Conservation (phyloP, 1,284 basidiomycete species). For the Filobasidium uniguttulatum region DNA sequence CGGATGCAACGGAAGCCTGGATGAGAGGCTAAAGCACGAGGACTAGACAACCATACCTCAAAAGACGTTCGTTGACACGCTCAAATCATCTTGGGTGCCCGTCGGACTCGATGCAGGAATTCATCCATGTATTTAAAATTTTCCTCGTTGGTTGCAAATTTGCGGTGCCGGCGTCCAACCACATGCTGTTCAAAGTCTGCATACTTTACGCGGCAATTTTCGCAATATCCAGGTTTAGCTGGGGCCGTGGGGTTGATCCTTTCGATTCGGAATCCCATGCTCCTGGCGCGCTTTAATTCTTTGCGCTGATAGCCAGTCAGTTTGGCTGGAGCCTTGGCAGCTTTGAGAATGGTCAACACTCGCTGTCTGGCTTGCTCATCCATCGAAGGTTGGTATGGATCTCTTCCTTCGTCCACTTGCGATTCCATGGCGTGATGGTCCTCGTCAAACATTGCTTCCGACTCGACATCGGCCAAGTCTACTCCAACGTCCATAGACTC, state of each 20-base stretch:
- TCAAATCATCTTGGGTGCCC: slow-evolving; percentile 36
- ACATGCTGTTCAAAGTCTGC: slow-evolving; percentile 85
- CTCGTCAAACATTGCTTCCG: not conserved
- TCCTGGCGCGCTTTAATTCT: slow-evolving; percentile 18
- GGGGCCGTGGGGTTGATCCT: slow-evolving; percentile 17
- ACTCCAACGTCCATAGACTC: not conserved
- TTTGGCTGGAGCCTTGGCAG: slow-evolving; percentile 8
- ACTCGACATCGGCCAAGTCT: not conserved
- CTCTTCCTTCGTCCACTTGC: too few species aligned
- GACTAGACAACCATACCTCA: too few species aligned
- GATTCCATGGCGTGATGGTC: too few species aligned
- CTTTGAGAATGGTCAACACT: not conserved
- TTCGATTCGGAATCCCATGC: slow-evolving; percentile 19
- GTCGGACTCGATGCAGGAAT: slow-evolving; percentile 58
- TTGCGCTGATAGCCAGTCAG: slow-evolving; percentile 12
- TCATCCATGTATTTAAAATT: slow-evolving; percentile 76
- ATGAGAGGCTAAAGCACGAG: too few species aligned
- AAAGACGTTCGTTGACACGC: too few species aligned
- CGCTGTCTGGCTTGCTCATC: not conserved
- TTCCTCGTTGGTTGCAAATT: slow-evolving; percentile 64
- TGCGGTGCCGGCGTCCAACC: slow-evolving; percentile 59
- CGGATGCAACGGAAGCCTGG: too few species aligned
- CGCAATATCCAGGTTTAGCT: slow-evolving; percentile 86
- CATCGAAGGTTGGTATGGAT: not conserved
- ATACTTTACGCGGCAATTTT: slow-evolving; percentile 86